Percentiles rank a stretch among this genome's conserved stretches.
Evolutionary conservation across 2,329 filamentous ascomycete genomes (phyloP).

Genomic region (Talaromyces sp.): DNA sequence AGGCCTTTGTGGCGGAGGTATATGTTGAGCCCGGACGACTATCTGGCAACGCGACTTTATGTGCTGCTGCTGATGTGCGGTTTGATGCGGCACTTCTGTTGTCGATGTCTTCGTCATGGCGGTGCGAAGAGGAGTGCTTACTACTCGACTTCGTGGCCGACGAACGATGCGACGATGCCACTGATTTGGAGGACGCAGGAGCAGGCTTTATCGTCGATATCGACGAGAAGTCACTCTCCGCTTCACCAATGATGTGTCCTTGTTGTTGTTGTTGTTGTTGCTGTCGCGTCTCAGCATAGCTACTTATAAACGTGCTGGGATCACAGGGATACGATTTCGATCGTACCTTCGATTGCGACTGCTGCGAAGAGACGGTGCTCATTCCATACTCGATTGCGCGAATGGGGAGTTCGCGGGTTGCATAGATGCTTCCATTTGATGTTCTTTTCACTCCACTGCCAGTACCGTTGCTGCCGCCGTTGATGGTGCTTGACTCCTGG

Average conservation of each 20-base stretch:
- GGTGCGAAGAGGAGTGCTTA: neutral
- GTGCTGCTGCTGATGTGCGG: constrained; percentile 35
- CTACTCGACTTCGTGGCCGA: neutral
- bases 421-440: constrained; percentile 41
- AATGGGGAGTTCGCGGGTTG: constrained; percentile 35
- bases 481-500: neutral
- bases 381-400: constrained; percentile 42
- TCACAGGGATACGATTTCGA: constrained; percentile 31
- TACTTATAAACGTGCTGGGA: constrained; percentile 45
- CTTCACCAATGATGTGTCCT: constrained; percentile 21
- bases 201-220: constrained; percentile 38
- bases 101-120: neutral
- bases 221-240: constrained; percentile 35
- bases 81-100: constrained; percentile 28
- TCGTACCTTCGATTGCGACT: constrained; percentile 24
- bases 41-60: constrained; percentile 38
- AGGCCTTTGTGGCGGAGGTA: constrained; percentile 23
- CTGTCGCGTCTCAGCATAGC: constrained; percentile 35
- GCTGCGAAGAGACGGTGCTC: neutral
- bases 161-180: constrained; percentile 11
- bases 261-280: constrained; percentile 11
- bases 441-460: constrained; percentile 31
- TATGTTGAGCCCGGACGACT: constrained; percentile 31
- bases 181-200: constrained; percentile 27
- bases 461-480: neutral